Conservation (phyloP, 495 filamentous ascomycete genomes). For the Neurospora discreta region DNA sequence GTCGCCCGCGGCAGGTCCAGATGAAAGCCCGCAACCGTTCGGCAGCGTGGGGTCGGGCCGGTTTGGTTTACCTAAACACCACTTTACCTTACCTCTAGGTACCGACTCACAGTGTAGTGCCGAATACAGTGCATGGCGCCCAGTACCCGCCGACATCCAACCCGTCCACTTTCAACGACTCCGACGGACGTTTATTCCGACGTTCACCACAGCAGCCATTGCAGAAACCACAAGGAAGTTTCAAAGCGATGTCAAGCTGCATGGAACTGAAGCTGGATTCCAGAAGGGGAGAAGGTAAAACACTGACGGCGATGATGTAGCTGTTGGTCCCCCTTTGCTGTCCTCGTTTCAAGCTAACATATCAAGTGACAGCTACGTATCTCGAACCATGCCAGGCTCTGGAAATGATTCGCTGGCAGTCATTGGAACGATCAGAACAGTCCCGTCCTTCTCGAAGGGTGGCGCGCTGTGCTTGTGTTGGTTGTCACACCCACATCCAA, state of each 20-base stretch:
- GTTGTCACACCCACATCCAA: neutral
- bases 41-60: neutral
- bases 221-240: neutral
- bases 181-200: neutral
- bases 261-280: neutral
- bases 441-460: neutral
- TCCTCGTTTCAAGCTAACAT: neutral
- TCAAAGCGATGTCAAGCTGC: neutral
- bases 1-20: neutral
- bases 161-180: neutral
- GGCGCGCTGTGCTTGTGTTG: neutral
- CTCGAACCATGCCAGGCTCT: neutral
- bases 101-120: too few relatives aligned
- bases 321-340: neutral
- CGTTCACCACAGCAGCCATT: neutral
- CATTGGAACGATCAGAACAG: neutral
- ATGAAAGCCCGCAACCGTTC: neutral
- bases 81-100: too few relatives aligned
- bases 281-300: neutral
- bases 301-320: too few relatives aligned
- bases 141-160: neutral
- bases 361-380: neutral
- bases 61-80: neutral
- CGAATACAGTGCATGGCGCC: neutral
- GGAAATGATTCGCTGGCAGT: neutral